Conservation (phyloP, 441 rosid species). For the Mallotus repandus region DNA sequence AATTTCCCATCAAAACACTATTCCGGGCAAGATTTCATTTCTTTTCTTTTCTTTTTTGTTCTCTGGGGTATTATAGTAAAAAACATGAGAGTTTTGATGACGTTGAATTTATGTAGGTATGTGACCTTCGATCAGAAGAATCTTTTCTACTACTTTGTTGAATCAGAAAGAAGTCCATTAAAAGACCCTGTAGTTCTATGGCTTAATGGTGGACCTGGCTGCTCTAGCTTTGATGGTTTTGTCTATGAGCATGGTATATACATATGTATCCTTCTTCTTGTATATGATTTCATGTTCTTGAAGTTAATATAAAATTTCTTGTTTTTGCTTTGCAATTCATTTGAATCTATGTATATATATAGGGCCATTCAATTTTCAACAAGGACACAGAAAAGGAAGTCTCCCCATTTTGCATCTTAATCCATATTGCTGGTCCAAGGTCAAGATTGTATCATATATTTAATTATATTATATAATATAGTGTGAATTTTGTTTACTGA, state of each 20-base stretch:
- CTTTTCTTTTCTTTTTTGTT: not conserved
- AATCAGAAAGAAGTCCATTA: constrained; percentile 51
- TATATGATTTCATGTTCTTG: not conserved
- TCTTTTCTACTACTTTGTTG: constrained; percentile 54
- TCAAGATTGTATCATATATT: not conserved
- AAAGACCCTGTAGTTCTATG: constrained; percentile 59
- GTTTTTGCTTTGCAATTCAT: not conserved
- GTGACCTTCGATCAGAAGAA: constrained; percentile 38
- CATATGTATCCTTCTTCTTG: not conserved
- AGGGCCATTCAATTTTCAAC: constrained; percentile 60
- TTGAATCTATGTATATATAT: not conserved
- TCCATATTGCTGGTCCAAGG: constrained; percentile 73
- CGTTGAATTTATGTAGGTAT: constrained; percentile 34
- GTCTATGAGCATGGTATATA: constrained; percentile 60
- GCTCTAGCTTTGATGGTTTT: constrained; percentile 71
- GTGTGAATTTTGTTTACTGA: too few species aligned
- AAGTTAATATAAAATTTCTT: too few species aligned
- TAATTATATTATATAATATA: too few species aligned
- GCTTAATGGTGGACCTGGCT: constrained; percentile 75
- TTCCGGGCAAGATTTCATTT: constrained; percentile 34
- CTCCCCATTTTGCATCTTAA: constrained; percentile 53
- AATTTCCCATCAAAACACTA: constrained; percentile 57
- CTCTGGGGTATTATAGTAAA: too few species aligned
- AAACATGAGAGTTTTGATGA: too few species aligned
- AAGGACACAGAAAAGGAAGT: constrained; percentile 31